Evolutionary conservation across 345 rosid species (phyloP), one percentile per base, ranked within the genome.

Genomic region (Anastatica hierochuntica): DNA sequence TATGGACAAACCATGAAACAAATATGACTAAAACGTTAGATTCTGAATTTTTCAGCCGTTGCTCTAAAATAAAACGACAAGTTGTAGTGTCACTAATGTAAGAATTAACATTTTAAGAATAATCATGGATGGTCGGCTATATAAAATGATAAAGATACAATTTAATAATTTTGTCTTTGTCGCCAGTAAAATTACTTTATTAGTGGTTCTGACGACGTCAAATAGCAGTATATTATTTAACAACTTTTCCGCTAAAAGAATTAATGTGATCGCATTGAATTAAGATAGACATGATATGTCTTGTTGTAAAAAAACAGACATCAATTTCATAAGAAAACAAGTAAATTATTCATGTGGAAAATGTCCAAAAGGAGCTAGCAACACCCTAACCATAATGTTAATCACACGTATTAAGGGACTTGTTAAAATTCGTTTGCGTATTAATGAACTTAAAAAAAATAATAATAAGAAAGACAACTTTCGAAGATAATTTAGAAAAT

Each of bases 191-290:
- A 10, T 42, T 56, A 64, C 58, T 64, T 64, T 49, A 47, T 64
- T 33, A 56, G 69, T 64, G 69, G 63, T 24, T 49, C 49, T 56
- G 63, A 49, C 63, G 58, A 64, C 63, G 58, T 64, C 53, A 49
- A 64, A 49, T 27, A 64, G 58, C 69, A 64, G 13, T 43, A 49
- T 23, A 31, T 36, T 23, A 49, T 41, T 45, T 14, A 8, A 5
- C 10, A 12, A 43, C 11, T 24, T 14, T 45, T 55, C 7, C 26
- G 30, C n/a, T 40, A 27, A 14, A 27, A 45, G 47, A 5, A 53
- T 44, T 27, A 55, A 37, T 53, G 54, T 36, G 54, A 21, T 53
- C 33, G 33, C 11, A 35, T 10, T 18, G 13, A 53, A 62, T 2
- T 7, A 26, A 53, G 18, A 44, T 18, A 46, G 11, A 19, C 3